A percentile compares a stretch with the other conserved stretches of the same genome.
Conservation (phyloP, 2,329 filamentous ascomycete species). For the Sclerotinia minor region DNA sequence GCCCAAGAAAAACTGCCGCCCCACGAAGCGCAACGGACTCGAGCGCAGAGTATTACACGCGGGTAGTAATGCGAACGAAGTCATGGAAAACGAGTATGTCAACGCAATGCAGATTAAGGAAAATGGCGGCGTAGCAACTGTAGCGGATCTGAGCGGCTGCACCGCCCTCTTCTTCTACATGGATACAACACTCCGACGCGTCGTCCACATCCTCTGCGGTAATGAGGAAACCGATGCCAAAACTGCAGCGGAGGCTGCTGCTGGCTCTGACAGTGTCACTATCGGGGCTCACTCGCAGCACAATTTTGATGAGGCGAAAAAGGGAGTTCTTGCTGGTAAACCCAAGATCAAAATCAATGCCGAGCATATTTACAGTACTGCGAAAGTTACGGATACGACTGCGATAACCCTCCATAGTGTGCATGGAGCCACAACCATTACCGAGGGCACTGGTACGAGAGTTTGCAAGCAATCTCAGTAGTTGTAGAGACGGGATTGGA, state of each 20-base stretch:
- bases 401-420: background rate
- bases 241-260: background rate
- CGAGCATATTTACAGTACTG: background rate
- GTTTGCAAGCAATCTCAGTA: slow-evolving; percentile 9
- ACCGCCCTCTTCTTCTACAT: slow-evolving; percentile 21
- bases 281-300: background rate
- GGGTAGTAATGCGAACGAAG: background rate
- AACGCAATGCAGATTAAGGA: slow-evolving; percentile 9
- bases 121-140: slow-evolving; percentile 7
- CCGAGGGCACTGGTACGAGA: background rate
- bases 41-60: slow-evolving; percentile 2
- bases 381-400: background rate
- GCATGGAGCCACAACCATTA: background rate
- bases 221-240: slow-evolving; percentile 21
- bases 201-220: slow-evolving; percentile 23
- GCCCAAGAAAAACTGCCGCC: slow-evolving; percentile 10
- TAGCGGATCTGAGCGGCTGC: slow-evolving; percentile 18
- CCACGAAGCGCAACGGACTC: background rate
- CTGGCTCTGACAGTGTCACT: background rate
- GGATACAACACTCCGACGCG: background rate
- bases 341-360: background rate
- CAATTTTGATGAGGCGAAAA: background rate
- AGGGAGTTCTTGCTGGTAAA: background rate
- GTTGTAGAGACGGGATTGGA: slow-evolving; percentile 1
- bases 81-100: slow-evolving; percentile 20